phyloP scores from a whole-genome alignment of 805 yeast species.

The Wickerhamiella australiensis region DNA sequence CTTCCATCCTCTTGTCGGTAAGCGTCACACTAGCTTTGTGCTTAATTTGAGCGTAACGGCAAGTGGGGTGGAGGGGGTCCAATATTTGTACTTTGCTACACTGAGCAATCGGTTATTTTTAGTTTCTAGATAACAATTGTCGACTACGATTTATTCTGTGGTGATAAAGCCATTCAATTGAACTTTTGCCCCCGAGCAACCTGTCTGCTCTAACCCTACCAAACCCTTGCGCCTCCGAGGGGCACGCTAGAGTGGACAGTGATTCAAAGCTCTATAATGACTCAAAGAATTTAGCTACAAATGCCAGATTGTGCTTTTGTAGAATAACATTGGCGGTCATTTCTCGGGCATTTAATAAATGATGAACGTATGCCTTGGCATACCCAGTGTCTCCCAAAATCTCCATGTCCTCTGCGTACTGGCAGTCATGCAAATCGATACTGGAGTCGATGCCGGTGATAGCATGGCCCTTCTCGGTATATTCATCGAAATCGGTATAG shows the following conservation, averaged over 20 bases:
- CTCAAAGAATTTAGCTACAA: constrained; percentile 24
- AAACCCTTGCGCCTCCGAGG: background rate
- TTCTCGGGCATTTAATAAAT: constrained; percentile 32
- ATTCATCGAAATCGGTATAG: constrained; percentile 24
- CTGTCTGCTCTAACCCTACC: background rate
- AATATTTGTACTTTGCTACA: background rate
- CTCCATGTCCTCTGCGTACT: constrained; percentile 26
- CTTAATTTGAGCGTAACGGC: background rate
- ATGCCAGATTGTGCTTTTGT: constrained; percentile 31
- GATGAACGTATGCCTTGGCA: constrained; percentile 34
- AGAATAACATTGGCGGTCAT: constrained; percentile 35
- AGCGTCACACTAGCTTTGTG: background rate
- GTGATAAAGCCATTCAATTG: background rate
- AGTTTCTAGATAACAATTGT: background rate
- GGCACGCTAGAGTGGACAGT: background rate
- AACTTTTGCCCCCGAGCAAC: background rate
- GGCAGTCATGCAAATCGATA: constrained; percentile 26
- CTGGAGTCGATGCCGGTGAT: constrained; percentile 21
- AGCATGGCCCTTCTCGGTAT: constrained; percentile 32
- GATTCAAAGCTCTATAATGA: constrained; percentile 8
- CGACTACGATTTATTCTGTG: background rate
- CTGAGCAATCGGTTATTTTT: too few relatives aligned
- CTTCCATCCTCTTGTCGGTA: constrained; percentile 1
- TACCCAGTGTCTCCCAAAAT: constrained; percentile 24
- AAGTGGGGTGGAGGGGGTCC: background rate